Base-by-base conservation (phyloP, 345 rosid genomes). In the Eucalyptus pumila region DNA sequence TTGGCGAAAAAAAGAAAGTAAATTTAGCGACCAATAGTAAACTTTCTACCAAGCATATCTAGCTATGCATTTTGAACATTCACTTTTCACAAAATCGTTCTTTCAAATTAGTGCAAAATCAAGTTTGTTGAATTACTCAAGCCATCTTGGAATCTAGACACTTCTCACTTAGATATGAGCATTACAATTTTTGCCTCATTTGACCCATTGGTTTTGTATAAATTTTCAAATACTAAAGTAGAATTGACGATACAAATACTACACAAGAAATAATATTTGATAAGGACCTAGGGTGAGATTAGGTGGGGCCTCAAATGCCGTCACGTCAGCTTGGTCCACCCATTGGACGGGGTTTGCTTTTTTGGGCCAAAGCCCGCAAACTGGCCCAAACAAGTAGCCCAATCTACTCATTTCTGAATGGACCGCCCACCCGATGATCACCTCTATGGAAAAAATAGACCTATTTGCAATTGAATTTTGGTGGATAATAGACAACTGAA, bases 1-100 rank as follows among this genome's bases (percentile, higher is more conserved):
- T 62, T 13, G 69, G 2, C n/a, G n/a, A 0, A 30, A 27, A 62
- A 27, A 11, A 27, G 5, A 32, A 17, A 16, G 6, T 1, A 16
- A 67, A 37, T 16, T 69, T 32, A 17, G 44, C 7, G 0, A 34
- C 12, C 80, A 3, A 16, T 69, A 32, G 42, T 69, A 16, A 67
- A 32, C 24, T 32, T 69, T 67, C 5, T 16, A 67, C 4, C 2
- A 0, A 16, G 24, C 11, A 32, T 69, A 4, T 69, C 23, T 16
- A 32, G 24, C 19, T 37, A 69, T 32, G 42, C 11, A 37, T 3
- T 10, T 69, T 69, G 24, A 32, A 17, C 6, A 16, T 9, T 8
- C 42, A 8, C 7, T 32, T 26, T 67, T 9, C 80, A 32, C 21
- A 67, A 67, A 3, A 34, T 67, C 24, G 7, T 9, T 1, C 24